A percentile compares a stretch with the other conserved stretches of the same genome.
phyloP scores from a whole-genome alignment of 108 stramenopile species.

The Stephanodiscus triporus region DNA sequence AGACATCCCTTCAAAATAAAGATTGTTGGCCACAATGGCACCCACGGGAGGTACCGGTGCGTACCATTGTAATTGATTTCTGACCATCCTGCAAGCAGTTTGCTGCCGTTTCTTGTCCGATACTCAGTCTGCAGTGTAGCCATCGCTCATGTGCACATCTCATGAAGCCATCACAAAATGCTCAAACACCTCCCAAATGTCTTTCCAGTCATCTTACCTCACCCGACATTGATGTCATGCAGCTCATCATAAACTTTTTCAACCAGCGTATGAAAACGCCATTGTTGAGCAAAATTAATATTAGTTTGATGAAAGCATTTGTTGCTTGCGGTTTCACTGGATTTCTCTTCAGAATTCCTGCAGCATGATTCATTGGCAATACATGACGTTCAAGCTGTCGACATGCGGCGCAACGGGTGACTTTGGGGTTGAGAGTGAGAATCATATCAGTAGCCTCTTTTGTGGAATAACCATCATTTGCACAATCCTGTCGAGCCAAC shows the following conservation, averaged over 20 bases:
- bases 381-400: neutral
- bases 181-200: conserved; percentile 27
- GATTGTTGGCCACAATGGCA: too few species aligned
- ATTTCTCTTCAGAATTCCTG: conserved; percentile 5
- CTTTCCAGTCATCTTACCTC: conserved; percentile 18
- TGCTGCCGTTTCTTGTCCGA: conserved; percentile 7
- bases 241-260: conserved; percentile 4
- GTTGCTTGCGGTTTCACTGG: conserved; percentile 16
- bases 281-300: conserved; percentile 25
- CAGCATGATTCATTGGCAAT: neutral
- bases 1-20: too few species aligned
- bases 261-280: conserved; percentile 15
- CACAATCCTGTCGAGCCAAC: neutral
- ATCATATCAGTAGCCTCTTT: conserved; percentile 14
- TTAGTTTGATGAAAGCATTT: conserved; percentile 12
- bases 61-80: too few species aligned
- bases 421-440: neutral
- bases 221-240: conserved; percentile 9
- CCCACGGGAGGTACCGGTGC: too few species aligned
- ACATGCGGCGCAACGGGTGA: neutral
- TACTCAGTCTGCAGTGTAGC: conserved; percentile 15
- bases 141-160: conserved; percentile 25
- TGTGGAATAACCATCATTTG: conserved; percentile 8
- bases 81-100: too few species aligned
- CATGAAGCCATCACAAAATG: conserved; percentile 27